phyloP scores from a whole-genome alignment of 805 yeast species.

The Wickerhamomyces bisporus region DNA sequence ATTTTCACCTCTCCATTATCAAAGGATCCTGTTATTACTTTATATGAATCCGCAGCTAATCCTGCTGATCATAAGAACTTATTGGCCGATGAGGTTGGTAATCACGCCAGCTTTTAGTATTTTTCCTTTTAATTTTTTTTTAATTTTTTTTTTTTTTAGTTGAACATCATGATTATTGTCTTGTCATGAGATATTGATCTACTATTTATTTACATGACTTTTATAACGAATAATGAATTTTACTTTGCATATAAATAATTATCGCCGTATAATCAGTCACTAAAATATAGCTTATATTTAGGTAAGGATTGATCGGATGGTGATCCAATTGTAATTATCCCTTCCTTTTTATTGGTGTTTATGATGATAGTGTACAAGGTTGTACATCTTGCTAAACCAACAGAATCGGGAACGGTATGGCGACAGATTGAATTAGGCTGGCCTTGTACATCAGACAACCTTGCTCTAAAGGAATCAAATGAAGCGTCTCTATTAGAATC shows the following conservation, averaged over 20 bases:
- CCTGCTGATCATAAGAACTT: constrained; percentile 74
- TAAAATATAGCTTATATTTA: constrained; percentile 12
- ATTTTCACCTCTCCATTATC: constrained; percentile 45
- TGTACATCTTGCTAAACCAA: constrained; percentile 14
- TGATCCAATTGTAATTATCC: constrained; percentile 12
- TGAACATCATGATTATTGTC: no score
- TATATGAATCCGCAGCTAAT: constrained; percentile 89
- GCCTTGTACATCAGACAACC: constrained; percentile 18
- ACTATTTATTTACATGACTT: no score
- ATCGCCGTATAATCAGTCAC: constrained; percentile 1
- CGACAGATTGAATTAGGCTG: constrained; percentile 19
- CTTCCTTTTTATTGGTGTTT: constrained; percentile 10
- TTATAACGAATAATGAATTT: no score
- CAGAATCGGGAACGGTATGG: constrained; percentile 7
- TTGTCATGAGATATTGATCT: no score
- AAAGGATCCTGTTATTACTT: constrained; percentile 66
- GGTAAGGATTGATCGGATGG: constrained; percentile 11
- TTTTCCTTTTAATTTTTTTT: no score
- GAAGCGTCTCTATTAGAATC: constrained; percentile 8
- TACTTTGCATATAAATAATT: no score
- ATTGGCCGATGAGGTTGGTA: constrained; percentile 14
- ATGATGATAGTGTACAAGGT: constrained; percentile 19
- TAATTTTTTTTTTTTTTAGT: no score
- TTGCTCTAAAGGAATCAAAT: constrained; percentile 14
- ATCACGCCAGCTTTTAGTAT: constrained; percentile 5